Evolutionary conservation across 2,329 filamentous ascomycete genomes (phyloP).

Genomic region (Stagonosporopsis tanaceti): DNA sequence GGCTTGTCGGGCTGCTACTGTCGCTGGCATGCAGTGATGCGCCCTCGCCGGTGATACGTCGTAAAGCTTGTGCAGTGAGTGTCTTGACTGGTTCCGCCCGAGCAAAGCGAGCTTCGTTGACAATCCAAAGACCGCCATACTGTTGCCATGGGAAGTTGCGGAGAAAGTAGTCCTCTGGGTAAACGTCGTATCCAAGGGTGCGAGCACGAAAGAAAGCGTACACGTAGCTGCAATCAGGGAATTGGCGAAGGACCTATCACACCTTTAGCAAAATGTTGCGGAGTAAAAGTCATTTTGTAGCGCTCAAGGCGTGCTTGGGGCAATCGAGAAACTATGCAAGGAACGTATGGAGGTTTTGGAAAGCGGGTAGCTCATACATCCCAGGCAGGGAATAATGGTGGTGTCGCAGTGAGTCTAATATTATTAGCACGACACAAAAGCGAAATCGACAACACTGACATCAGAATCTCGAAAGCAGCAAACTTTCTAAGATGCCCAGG

Average conservation of each 20-base stretch:
- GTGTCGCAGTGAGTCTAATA: conserved; percentile 46
- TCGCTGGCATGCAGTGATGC: conserved; percentile 22
- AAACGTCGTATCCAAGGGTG: conserved; percentile 49
- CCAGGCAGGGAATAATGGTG: conserved; percentile 51
- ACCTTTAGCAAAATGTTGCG: conserved; percentile 34
- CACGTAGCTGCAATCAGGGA: conserved; percentile 47
- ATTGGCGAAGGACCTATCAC: conserved; percentile 47
- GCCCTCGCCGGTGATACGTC: conserved; percentile 42
- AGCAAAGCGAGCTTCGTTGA: conserved; percentile 50
- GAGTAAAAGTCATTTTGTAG: not conserved
- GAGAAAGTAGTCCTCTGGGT: conserved; percentile 50
- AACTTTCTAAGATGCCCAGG: conserved; percentile 73
- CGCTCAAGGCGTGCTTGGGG: not conserved
- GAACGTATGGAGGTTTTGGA: conserved; percentile 1
- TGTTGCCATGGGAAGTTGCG: conserved; percentile 50
- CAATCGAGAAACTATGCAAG: conserved; percentile 20
- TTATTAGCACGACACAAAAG: conserved; percentile 10
- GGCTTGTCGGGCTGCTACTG: conserved; percentile 26
- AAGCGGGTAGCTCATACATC: conserved; percentile 46
- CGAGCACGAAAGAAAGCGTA: conserved; percentile 50
- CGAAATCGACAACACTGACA: conserved; percentile 58
- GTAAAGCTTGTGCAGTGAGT: conserved; percentile 37
- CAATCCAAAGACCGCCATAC: conserved; percentile 49
- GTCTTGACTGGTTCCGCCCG: conserved; percentile 35
- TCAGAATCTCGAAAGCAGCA: conserved; percentile 80